Percentiles rank a stretch among this genome's conserved stretches.
Evolutionary conservation across 805 yeast species (phyloP).

Genomic region (Wickerhamomyces bisporus): DNA sequence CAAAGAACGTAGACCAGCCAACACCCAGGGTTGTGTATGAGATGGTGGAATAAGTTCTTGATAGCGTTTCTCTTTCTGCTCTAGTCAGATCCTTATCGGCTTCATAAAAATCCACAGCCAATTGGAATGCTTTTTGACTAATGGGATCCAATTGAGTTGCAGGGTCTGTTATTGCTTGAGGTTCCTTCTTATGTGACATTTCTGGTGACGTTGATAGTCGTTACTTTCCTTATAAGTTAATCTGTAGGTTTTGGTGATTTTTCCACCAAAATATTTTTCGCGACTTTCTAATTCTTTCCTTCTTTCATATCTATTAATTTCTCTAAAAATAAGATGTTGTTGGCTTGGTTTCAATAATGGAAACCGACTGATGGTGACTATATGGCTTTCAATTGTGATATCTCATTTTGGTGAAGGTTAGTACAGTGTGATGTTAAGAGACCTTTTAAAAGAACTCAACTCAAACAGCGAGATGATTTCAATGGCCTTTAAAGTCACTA

Average conservation of each 20-base stretch:
- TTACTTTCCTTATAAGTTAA: no score
- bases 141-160: not conserved
- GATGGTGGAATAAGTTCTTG: constrained; percentile 32
- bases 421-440: no score
- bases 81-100: constrained; percentile 38
- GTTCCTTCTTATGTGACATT: not conserved
- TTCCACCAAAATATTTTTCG: not conserved
- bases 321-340: no score
- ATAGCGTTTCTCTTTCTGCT: constrained; percentile 37
- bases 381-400: no score
- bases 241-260: no score
- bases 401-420: no score
- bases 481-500: no score
- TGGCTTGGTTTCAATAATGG: no score
- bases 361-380: no score
- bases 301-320: not conserved
- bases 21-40: constrained; percentile 29
- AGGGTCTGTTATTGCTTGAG: not conserved
- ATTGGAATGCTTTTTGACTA: constrained; percentile 32
- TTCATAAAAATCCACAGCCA: constrained; percentile 45
- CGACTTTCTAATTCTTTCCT: not conserved
- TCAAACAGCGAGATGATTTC: no score
- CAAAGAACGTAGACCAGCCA: constrained; percentile 37
- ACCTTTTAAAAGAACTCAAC: no score
- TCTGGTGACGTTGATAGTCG: no score